Evolutionary conservation across 371 early-diverging fungal species (phyloP).

Genomic region (Mucor ambiguus): DNA sequence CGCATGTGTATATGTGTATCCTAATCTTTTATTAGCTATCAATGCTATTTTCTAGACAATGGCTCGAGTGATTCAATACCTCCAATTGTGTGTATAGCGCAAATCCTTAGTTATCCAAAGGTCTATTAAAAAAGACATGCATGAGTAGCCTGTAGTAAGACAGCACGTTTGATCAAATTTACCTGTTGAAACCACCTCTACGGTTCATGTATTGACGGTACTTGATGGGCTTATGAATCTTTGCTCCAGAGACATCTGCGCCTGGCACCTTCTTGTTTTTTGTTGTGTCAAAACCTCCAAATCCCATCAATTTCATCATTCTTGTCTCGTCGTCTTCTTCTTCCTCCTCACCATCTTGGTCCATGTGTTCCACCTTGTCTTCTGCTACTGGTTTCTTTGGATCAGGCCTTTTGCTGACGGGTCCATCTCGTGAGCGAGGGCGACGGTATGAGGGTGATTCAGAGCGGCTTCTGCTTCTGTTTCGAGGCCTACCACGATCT

Average conservation of each 20-base stretch:
- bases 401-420: neutral
- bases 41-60: neutral
- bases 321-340: constrained; percentile 51
- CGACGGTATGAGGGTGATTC: constrained; percentile 10
- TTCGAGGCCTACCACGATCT: constrained; percentile 16
- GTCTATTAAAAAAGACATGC: constrained; percentile 18
- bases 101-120: constrained; percentile 35
- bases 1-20: neutral
- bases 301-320: constrained; percentile 78
- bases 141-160: neutral
- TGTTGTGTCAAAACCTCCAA: constrained; percentile 88
- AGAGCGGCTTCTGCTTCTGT: constrained; percentile 16
- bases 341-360: constrained; percentile 22
- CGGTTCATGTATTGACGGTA: constrained; percentile 97
- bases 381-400: constrained; percentile 3
- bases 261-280: constrained; percentile 78
- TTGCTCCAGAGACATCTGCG: constrained; percentile 67
- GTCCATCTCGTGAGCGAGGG: constrained; percentile 2
- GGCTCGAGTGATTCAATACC: neutral
- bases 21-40: constrained; percentile 3
- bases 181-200: constrained; percentile 87
- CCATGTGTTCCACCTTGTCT: neutral
- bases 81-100: neutral
- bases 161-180: constrained; percentile 6
- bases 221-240: constrained; percentile 75